A percentile compares a stretch with the other conserved stretches of the same genome.
Evolutionary conservation across 495 filamentous ascomycete species (phyloP).

Genomic region (Neurospora sp.): DNA sequence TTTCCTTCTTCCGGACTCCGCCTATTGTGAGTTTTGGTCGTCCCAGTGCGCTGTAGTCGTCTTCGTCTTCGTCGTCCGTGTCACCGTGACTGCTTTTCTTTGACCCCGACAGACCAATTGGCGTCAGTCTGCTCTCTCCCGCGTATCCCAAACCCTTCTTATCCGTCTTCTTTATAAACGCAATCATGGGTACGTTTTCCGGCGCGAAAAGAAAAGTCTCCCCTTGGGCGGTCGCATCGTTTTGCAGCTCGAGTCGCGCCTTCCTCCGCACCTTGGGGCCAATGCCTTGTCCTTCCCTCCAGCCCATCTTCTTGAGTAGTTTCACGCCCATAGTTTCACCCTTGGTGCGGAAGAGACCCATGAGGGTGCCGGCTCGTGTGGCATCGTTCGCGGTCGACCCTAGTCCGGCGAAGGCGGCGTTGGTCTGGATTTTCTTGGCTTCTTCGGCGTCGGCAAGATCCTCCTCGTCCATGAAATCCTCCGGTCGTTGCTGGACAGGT

Average conservation of each 20-base stretch:
- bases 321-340: constrained; percentile 88
- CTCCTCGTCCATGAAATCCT: constrained; percentile 99
- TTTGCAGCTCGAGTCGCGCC: constrained; percentile 54
- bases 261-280: constrained; percentile 77
- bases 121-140: constrained; percentile 49
- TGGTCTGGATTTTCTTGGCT: constrained; percentile 58
- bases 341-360: constrained; percentile 62
- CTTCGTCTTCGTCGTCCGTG: constrained; percentile 43
- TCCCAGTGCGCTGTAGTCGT: constrained; percentile 23
- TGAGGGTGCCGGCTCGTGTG: constrained; percentile 44
- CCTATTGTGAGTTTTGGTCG: constrained; percentile 18
- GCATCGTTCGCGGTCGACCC: constrained; percentile 56
- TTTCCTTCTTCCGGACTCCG: constrained; percentile 26
- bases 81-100: constrained; percentile 15
- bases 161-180: constrained; percentile 66
- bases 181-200: constrained; percentile 66
- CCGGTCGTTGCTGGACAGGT: constrained; percentile 50
- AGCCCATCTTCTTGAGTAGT: constrained; percentile 87
- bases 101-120: constrained; percentile 10
- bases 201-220: constrained; percentile 80
- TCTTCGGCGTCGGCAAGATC: constrained; percentile 84
- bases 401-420: constrained; percentile 62
- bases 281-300: constrained; percentile 87
- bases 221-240: constrained; percentile 27
- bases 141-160: constrained; percentile 74